These are phyloP conservation scores for Haplographium delicatum DNA, from an alignment of 495 filamentous ascomycete species.

Conservation along the genomic window DNA sequence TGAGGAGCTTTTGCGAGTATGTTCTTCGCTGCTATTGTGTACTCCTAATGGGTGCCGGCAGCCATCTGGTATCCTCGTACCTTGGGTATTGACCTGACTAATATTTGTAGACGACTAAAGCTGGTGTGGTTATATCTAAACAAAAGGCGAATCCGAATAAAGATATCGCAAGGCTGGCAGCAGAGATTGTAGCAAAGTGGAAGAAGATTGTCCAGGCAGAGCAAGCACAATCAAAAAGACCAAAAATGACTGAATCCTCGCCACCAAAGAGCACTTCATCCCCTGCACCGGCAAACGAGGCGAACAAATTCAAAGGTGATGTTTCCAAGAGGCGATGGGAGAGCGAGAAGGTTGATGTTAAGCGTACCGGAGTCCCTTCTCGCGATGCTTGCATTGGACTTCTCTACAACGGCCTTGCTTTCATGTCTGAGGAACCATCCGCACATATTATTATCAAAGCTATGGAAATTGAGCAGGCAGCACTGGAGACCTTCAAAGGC, in stretches of 20 bases:
- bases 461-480: conserved; percentile 66
- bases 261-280: conserved; percentile 31
- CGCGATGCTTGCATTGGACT: conserved; percentile 84
- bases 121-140: conserved; percentile 84
- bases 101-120: conserved; percentile 67
- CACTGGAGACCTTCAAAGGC: conserved; percentile 56
- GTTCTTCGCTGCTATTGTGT: conserved; percentile 30
- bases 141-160: conserved; percentile 69
- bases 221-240: conserved; percentile 45
- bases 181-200: conserved; percentile 85
- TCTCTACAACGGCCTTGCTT: conserved; percentile 78
- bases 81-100: conserved; percentile 11
- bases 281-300: conserved; percentile 35
- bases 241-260: conserved; percentile 33
- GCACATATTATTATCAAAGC: conserved; percentile 61
- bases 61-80: too few relatives aligned
- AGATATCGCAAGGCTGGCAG: conserved; percentile 66
- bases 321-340: conserved; percentile 73
- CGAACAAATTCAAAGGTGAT: conserved; percentile 62
- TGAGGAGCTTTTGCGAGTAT: conserved; percentile 74
- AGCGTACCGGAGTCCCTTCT: conserved; percentile 61
- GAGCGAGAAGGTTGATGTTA: conserved; percentile 67
- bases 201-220: conserved; percentile 68
- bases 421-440: conserved; percentile 49
- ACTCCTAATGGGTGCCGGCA: conserved; percentile 8